Conservation (phyloP, 306 rosid genomes). For the Medicago ruthenica region DNA sequence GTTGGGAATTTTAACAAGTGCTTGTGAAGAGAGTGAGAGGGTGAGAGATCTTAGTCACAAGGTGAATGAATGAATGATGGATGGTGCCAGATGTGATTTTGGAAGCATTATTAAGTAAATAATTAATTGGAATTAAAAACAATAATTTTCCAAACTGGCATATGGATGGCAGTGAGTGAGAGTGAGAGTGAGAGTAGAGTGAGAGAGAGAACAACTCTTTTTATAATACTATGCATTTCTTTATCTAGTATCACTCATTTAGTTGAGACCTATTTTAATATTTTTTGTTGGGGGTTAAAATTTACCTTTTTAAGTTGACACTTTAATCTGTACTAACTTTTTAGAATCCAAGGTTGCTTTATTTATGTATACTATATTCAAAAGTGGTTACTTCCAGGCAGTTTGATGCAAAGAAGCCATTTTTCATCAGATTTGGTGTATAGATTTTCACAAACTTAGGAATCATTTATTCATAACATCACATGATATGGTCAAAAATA, state of each 20-base stretch:
- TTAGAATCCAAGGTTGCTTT: conserved; percentile 65
- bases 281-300: conserved; percentile 13
- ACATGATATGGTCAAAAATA: conserved; percentile 52
- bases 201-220: conserved; percentile 65
- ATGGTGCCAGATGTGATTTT: conserved; percentile 68
- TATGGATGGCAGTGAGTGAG: conserved; percentile 49
- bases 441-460: conserved; percentile 48
- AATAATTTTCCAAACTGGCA: conserved; percentile 63
- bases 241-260: conserved; percentile 36
- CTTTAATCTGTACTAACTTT: conserved; percentile 38
- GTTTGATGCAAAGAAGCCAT: conserved; percentile 48
- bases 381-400: conserved; percentile 50
- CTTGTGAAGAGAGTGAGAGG: conserved; percentile 40
- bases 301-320: conserved; percentile 35
- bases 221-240: conserved; percentile 50
- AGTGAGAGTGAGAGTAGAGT: conserved; percentile 66
- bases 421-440: conserved; percentile 66
- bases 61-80: conserved; percentile 51
- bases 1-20: conserved; percentile 33
- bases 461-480: conserved; percentile 46
- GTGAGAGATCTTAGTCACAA: conserved; percentile 61
- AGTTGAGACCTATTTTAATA: conserved; percentile 50
- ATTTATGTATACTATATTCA: conserved; percentile 46
- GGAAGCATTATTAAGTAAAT: conserved; percentile 51
- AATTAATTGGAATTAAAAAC: conserved; percentile 39